Conservation (phyloP, 2,329 filamentous ascomycete genomes). For the Orbilia brochopaga region DNA sequence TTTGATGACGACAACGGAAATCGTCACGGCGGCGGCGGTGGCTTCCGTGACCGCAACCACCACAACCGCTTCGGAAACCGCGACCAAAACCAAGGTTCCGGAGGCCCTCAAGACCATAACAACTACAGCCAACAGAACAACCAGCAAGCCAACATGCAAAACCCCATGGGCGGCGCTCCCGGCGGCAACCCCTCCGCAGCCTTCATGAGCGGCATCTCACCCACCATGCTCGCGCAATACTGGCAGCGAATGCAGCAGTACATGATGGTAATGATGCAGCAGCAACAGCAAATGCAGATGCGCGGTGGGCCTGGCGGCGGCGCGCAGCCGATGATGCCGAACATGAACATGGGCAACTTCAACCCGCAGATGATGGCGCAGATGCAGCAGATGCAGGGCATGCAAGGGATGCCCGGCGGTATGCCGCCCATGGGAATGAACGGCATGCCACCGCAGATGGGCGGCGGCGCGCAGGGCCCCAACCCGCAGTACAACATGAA, state of each 20-base stretch:
- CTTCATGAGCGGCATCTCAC: constrained; percentile 74
- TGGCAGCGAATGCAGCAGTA: constrained; percentile 99
- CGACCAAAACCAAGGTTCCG: constrained; percentile 53
- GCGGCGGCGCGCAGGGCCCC: constrained; percentile 59
- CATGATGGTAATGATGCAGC: constrained; percentile 86
- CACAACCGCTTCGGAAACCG: constrained; percentile 55
- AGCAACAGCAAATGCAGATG: constrained; percentile 73
- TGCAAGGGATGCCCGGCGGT: constrained; percentile 61
- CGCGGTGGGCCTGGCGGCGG: constrained; percentile 62
- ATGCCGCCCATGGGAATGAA: constrained; percentile 59
- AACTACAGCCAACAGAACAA: constrained; percentile 53
- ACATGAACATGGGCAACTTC: constrained; percentile 34
- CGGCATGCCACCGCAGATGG: constrained; percentile 55
- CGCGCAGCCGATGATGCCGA: constrained; percentile 67
- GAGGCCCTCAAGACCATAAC: constrained; percentile 57
- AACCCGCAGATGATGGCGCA: constrained; percentile 52
- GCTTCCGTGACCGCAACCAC: constrained; percentile 57
- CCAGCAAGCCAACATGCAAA: constrained; percentile 53
- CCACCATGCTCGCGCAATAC: constrained; percentile 97
- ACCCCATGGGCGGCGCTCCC: constrained; percentile 40
- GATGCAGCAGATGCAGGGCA: constrained; percentile 76
- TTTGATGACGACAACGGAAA: constrained; percentile 70
- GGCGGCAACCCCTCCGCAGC: constrained; percentile 55
- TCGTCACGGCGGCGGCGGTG: constrained; percentile 56
- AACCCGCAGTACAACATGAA: constrained; percentile 63